Evolutionary conservation across 371 early-diverging fungal species (phyloP), one percentile per base, ranked within the genome.

Genomic region (Saksenaea vasiformis): DNA sequence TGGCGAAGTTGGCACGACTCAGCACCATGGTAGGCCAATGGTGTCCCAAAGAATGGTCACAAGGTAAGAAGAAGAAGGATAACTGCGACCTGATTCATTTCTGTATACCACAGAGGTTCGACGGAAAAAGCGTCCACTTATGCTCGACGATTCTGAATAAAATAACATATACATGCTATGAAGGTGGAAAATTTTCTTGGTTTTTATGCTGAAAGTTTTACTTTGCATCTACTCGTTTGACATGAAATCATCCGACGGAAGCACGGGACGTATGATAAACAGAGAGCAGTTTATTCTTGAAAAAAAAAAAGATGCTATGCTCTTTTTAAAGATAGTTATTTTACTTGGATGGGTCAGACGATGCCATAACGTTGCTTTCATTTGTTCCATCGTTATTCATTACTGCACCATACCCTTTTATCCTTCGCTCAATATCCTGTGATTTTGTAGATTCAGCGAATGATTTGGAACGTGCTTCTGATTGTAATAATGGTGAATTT

Each of bases 1-100:
- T 68, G 15, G 3, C 57, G 35, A 39, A 51, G 17, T 9, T 66
- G 1, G 41, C 44, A 5, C 62, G 61, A 54, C 47, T 72, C 3
- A 56, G 64, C 3, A 41, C 17, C 7, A 27, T 34, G 15, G 26
- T 61, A 7, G 64, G 55, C 1, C 38, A 63, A 5, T 0, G 54
- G 5, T 72, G 64, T 47, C 72, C 72, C 5, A 72, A 72, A 47
- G 72, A 72, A 54, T 72, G 72, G 72, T 14, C 26, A 28, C 67
- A 56, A 67, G 67, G 71, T 71, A 67, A 24, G 5, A 2, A 39
- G 2, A 24, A 36, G 3, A 19, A 26, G 26, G 8, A 38, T 41
- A 19, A n/a, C n/a, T n/a, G n/a, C n/a, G n/a, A n/a, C n/a, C n/a
- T 5, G 5, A 26, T 38, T 15, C 51, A 62, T 57, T 57, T 3